Percentiles rank a stretch among this genome's conserved stretches.
These are phyloP conservation scores for Pleurotus cornucopiae DNA, from an alignment of 768 basidiomycete species.

Conservation along the genomic window DNA sequence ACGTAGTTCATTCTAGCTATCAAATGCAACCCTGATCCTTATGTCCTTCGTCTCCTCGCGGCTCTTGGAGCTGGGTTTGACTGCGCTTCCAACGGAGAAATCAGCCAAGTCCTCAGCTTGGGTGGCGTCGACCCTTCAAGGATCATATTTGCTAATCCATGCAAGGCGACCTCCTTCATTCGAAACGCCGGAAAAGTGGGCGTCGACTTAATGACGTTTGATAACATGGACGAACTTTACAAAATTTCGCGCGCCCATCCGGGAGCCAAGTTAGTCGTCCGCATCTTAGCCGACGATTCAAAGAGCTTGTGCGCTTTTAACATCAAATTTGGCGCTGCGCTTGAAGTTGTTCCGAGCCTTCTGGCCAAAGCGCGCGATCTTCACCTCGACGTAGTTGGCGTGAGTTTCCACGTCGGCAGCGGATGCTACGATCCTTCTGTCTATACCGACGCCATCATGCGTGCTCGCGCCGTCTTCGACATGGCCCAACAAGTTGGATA, in stretches of 20 bases:
- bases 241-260: conserved; percentile 86
- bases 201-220: conserved; percentile 96
- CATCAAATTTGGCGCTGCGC: conserved; percentile 93
- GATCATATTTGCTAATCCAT: conserved; percentile 98
- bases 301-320: conserved; percentile 92
- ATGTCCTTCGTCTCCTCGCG: conserved; percentile 86
- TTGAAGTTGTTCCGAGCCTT: conserved; percentile 74
- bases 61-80: conserved; percentile 93
- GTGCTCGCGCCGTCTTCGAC: conserved; percentile 80
- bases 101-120: conserved; percentile 69
- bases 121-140: conserved; percentile 73
- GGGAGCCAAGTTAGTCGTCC: conserved; percentile 79
- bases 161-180: conserved; percentile 94
- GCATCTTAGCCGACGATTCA: conserved; percentile 97
- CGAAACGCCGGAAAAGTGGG: conserved; percentile 75
- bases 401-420: conserved; percentile 97
- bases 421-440: conserved; percentile 92
- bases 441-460: conserved; percentile 85
- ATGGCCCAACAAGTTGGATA: conserved; percentile 84
- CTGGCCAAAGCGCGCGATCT: conserved; percentile 78
- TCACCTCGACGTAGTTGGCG: conserved; percentile 82
- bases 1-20: conserved; percentile 53
- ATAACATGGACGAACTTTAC: conserved; percentile 93
- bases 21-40: conserved; percentile 98
- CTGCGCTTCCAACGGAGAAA: conserved; percentile 95